These are phyloP conservation scores for Anacardium occidentale DNA, from an alignment of 345 rosid genomes.

Conservation along the genomic window DNA sequence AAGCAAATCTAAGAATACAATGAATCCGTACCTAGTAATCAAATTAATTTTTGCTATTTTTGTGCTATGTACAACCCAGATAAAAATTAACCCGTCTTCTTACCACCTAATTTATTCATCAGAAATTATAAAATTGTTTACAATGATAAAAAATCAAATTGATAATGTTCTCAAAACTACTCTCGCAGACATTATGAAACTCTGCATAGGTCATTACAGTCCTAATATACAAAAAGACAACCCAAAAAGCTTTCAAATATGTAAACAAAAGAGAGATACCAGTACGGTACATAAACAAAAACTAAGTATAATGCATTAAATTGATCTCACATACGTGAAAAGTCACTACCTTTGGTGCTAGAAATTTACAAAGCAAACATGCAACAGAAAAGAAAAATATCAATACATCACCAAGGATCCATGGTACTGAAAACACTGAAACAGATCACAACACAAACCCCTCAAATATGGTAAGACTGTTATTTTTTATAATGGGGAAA, in stretches of 20 bases:
- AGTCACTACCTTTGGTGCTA: conserved; percentile 15
- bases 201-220: neutral
- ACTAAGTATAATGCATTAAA: conserved; percentile 24
- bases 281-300: conserved; percentile 23
- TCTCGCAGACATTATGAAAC: neutral
- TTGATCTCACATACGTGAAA: conserved; percentile 20
- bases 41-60: neutral
- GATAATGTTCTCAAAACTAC: neutral
- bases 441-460: too few relatives aligned
- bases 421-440: conserved; percentile 18
- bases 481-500: neutral
- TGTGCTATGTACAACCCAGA: neutral
- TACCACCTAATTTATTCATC: neutral
- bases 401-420: conserved; percentile 26
- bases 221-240: neutral
- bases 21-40: neutral
- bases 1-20: conserved; percentile 1
- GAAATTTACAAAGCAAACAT: neutral
- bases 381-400: neutral
- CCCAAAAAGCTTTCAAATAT: neutral
- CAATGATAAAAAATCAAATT: neutral
- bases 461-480: neutral
- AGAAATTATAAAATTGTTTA: neutral
- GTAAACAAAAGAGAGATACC: conserved; percentile 23
- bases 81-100: neutral